Evolutionary conservation across 768 basidiomycete genomes (phyloP).

Genomic region (Rhodotorula diobovata): DNA sequence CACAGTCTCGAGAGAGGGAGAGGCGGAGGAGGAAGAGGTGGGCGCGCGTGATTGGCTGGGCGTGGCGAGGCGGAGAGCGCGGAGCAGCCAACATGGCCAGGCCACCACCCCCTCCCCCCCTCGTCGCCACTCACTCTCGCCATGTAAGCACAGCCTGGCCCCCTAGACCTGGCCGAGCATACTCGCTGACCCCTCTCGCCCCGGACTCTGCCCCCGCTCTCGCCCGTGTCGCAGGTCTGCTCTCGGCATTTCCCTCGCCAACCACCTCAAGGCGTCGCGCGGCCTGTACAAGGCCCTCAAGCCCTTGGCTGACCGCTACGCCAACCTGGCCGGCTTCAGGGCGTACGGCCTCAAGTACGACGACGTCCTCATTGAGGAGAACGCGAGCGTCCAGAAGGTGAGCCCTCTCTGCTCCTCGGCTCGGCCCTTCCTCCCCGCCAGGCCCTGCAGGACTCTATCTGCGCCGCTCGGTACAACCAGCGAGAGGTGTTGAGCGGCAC

Average conservation of each 20-base stretch:
- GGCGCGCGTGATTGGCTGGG: too few species aligned
- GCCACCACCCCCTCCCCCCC: too few species aligned
- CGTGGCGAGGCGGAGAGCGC: too few species aligned
- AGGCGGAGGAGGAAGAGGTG: too few species aligned
- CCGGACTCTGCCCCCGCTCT: background rate
- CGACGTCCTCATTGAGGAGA: constrained; percentile 85
- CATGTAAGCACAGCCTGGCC: too few species aligned
- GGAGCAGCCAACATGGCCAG: too few species aligned
- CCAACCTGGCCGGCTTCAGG: constrained; percentile 73
- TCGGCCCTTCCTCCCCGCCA: background rate
- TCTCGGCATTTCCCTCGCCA: constrained; percentile 68
- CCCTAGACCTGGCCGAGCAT: too few species aligned
- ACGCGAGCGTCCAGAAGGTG: constrained; percentile 71
- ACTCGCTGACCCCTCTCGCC: background rate
- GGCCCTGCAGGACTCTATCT: background rate
- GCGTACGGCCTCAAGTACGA: constrained; percentile 77
- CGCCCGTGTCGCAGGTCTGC: constrained; percentile 9
- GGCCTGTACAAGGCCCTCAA: constrained; percentile 64
- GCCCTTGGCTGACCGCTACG: constrained; percentile 79
- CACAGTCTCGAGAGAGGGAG: too few species aligned
- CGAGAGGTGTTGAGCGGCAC: too few species aligned
- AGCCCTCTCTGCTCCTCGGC: constrained; percentile 36
- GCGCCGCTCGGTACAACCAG: too few species aligned
- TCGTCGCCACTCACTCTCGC: too few species aligned
- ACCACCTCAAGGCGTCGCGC: constrained; percentile 65